phyloP scores from a whole-genome alignment of 805 yeast genomes.

The Pichia sporocuriosa region DNA sequence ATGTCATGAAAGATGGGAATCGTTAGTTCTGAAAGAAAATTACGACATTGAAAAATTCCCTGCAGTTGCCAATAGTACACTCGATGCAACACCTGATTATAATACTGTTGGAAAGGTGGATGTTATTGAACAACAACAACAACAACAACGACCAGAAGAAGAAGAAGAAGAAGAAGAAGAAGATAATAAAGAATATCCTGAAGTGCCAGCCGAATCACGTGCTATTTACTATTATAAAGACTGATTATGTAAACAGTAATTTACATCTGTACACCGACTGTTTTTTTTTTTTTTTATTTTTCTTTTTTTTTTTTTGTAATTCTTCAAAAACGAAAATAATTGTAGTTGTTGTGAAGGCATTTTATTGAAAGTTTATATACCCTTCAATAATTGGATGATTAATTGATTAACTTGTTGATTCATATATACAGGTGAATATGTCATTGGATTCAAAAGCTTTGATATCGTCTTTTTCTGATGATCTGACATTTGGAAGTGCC shows the following conservation, averaged over 20 bases:
- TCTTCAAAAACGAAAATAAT: too few relatives aligned
- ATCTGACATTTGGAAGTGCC: too few relatives aligned
- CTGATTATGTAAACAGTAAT: not conserved
- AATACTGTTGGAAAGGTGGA: not conserved
- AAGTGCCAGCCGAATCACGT: conserved; percentile 19
- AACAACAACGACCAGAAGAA: not conserved
- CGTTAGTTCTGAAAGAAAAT: conserved; percentile 41
- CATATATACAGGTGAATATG: too few relatives aligned
- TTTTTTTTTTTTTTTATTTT: not conserved
- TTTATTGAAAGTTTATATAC: too few relatives aligned
- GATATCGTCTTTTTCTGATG: too few relatives aligned
- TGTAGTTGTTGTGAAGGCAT: too few relatives aligned
- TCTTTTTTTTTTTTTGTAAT: not conserved
- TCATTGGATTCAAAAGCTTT: too few relatives aligned
- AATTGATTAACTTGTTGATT: too few relatives aligned
- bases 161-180: too few relatives aligned
- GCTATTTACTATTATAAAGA: conserved; percentile 11
- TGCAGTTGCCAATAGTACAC: conserved; percentile 35
- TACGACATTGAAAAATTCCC: conserved; percentile 18
- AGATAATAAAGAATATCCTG: too few relatives aligned
- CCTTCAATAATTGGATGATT: too few relatives aligned
- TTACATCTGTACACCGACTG: conserved; percentile 2
- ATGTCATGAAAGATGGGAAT: conserved; percentile 64
- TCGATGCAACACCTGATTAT: conserved; percentile 23
- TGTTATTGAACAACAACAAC: not conserved